Conservation (phyloP, 148 eudicot species). For the Nyssa sinensis region DNA sequence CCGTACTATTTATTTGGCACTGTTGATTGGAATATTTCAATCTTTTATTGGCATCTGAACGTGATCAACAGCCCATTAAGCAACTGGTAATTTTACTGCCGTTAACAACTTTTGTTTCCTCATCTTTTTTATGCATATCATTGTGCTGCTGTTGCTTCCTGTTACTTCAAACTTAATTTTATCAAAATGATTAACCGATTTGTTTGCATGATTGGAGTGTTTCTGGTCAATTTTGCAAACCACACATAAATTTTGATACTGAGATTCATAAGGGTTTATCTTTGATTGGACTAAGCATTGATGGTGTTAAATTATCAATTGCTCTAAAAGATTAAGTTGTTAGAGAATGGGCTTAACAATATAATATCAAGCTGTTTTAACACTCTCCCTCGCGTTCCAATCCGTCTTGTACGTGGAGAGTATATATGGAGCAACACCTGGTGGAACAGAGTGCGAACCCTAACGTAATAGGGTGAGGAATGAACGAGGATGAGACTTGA, state of each 20-base stretch:
- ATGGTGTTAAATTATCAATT: neutral
- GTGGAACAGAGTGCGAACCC: too few species aligned
- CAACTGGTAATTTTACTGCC: neutral
- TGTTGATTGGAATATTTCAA: neutral
- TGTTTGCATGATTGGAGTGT: conserved; percentile 7
- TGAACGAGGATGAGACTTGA: too few species aligned
- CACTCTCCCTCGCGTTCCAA: too few species aligned
- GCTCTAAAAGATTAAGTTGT: too few species aligned
- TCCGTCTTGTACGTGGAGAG: too few species aligned
- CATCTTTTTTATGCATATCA: neutral
- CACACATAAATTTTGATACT: too few species aligned
- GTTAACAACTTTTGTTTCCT: neutral
- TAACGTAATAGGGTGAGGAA: too few species aligned
- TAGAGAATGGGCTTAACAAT: too few species aligned
- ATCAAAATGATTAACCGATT: neutral
- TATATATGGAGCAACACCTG: too few species aligned
- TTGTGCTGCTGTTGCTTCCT: conserved; percentile 8
- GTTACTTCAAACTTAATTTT: neutral
- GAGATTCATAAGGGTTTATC: neutral
- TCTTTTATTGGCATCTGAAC: neutral
- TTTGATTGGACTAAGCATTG: neutral
- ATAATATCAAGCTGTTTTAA: too few species aligned
- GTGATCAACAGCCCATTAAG: neutral
- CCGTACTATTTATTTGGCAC: neutral
- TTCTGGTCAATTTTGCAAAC: neutral